Conservation (phyloP, 371 early-diverging fungal species). For the Saksenaea vasiformis region DNA sequence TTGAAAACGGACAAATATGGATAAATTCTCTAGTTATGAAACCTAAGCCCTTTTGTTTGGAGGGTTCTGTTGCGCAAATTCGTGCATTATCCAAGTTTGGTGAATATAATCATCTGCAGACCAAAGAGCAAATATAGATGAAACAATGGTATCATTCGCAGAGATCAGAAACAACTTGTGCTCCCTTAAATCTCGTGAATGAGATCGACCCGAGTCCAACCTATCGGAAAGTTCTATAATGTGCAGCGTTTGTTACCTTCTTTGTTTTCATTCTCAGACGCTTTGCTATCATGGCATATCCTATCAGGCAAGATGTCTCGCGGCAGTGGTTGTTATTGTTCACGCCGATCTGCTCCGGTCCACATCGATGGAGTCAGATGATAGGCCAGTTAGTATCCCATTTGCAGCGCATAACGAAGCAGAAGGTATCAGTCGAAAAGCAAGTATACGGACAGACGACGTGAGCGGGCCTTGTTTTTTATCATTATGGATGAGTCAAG, state of each 20-base stretch:
- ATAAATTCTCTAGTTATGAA: slow-evolving; percentile 3
- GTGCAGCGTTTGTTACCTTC: no score
- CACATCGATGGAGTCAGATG: not conserved
- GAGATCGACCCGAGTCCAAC: no score
- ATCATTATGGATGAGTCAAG: not conserved
- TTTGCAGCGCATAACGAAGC: not conserved
- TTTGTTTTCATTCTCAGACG: no score
- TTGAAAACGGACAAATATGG: slow-evolving; percentile 2
- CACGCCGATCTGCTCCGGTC: not conserved
- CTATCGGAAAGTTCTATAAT: no score
- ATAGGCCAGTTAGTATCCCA: no score
- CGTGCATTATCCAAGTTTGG: not conserved
- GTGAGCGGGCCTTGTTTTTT: not conserved
- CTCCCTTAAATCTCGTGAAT: not conserved
- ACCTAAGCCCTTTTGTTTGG: slow-evolving; percentile 6
- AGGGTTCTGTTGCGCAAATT: slow-evolving; percentile 4
- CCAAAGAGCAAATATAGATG: not conserved
- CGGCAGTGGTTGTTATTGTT: not conserved
- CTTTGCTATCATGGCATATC: no score
- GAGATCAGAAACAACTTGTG: not conserved
- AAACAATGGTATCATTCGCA: slow-evolving; percentile 1
- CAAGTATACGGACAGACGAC: not conserved
- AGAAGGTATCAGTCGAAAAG: not conserved
- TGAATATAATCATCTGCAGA: not conserved
- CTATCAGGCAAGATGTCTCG: not conserved